Evolutionary conservation across 768 basidiomycete species (phyloP).

Genomic region (Tylopilus subfusipes): DNA sequence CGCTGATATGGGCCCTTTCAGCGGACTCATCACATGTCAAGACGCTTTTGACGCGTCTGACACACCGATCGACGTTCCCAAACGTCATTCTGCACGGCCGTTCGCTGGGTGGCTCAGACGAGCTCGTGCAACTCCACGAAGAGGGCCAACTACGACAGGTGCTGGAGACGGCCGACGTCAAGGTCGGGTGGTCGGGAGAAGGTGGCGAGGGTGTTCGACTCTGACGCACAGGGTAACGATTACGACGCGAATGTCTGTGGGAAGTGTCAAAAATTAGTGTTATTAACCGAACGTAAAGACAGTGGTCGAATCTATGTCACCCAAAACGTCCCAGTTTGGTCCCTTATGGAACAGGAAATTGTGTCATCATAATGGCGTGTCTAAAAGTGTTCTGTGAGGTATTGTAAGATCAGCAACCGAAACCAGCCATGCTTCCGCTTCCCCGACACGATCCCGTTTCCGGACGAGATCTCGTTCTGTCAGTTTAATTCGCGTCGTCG

Average conservation of each 20-base stretch:
- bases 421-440: neutral
- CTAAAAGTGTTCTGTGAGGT: constrained; percentile 5
- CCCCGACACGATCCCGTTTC: neutral
- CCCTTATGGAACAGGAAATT: neutral
- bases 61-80: constrained; percentile 67
- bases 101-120: constrained; percentile 65
- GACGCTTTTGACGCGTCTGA: constrained; percentile 60
- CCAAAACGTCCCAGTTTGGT: neutral
- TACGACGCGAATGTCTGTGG: neutral
- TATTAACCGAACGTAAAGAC: constrained; percentile 6
- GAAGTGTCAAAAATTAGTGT: neutral
- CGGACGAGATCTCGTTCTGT: constrained; percentile 3
- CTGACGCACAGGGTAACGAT: neutral
- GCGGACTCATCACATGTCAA: constrained; percentile 66
- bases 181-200: constrained; percentile 24
- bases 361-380: constrained; percentile 6
- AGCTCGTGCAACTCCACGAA: constrained; percentile 46
- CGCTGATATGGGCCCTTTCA: too few relatives aligned
- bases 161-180: constrained; percentile 48
- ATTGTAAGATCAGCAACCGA: neutral
- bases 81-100: constrained; percentile 65
- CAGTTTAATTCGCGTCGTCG: constrained; percentile 1
- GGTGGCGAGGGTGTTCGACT: neutral
- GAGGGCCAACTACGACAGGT: constrained; percentile 40
- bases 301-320: neutral